phyloP scores from a whole-genome alignment of 208 protist genomes.

The Herpetomonas tarakana region DNA sequence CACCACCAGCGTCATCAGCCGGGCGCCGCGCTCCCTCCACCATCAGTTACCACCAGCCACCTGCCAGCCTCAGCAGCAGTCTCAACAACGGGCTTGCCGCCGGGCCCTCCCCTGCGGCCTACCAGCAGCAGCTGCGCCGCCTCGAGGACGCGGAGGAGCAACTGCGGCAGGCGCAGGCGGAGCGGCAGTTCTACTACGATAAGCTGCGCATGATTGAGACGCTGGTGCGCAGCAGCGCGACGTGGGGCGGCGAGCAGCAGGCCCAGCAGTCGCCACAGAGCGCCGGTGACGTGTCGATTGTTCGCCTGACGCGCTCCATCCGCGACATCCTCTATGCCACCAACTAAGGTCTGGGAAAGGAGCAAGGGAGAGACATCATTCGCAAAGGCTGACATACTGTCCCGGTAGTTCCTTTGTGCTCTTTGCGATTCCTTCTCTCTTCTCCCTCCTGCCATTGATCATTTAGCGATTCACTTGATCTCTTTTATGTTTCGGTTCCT shows the following conservation, averaged over 20 bases:
- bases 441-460: too few species aligned
- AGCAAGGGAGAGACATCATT: background rate
- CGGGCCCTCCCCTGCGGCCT: background rate
- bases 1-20: too few species aligned
- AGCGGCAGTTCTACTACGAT: conserved; percentile 81
- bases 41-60: background rate
- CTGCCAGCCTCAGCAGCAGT: background rate
- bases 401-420: background rate
- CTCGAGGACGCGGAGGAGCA: conserved; percentile 4
- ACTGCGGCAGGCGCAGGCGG: conserved; percentile 18
- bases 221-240: conserved; percentile 31
- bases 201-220: conserved; percentile 74
- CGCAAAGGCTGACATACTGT: too few species aligned
- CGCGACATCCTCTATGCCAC: conserved; percentile 48
- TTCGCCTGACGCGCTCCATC: conserved; percentile 34
- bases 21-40: background rate
- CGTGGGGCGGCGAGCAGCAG: conserved; percentile 11
- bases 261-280: conserved; percentile 2
- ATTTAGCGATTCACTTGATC: too few species aligned
- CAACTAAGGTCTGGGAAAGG: conserved; percentile 8
- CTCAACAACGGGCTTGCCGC: too few species aligned
- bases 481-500: too few species aligned
- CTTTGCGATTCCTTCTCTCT: background rate
- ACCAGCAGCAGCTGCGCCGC: background rate
- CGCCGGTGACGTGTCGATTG: conserved; percentile 15